These are phyloP conservation scores for Helenozyma baotianmanensis DNA, from an alignment of 805 yeast species.

Conservation along the genomic window DNA sequence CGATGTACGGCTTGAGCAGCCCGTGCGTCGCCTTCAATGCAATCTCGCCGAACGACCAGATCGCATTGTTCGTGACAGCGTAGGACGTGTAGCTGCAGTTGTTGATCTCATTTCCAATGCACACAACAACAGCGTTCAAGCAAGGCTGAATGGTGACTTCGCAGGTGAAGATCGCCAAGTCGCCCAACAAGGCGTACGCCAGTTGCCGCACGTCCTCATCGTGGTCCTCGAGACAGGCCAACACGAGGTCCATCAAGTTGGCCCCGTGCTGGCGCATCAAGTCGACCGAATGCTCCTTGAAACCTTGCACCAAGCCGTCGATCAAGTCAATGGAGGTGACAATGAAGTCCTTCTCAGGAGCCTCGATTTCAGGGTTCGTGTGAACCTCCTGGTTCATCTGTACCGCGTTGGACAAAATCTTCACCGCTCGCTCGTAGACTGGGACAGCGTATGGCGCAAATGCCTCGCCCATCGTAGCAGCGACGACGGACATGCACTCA, in stretches of 20 bases:
- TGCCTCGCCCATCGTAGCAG: slow-evolving; percentile 76
- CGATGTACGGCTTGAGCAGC: slow-evolving; percentile 48
- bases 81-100: slow-evolving; percentile 44
- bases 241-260: slow-evolving; percentile 54
- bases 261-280: slow-evolving; percentile 39
- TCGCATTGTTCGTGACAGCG: slow-evolving; percentile 81
- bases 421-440: slow-evolving; percentile 73
- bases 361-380: slow-evolving; percentile 60
- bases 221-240: slow-evolving; percentile 69
- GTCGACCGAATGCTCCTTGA: slow-evolving; percentile 58
- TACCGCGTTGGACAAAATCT: slow-evolving; percentile 64
- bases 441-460: slow-evolving; percentile 89
- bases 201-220: slow-evolving; percentile 89
- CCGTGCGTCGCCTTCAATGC: slow-evolving; percentile 51
- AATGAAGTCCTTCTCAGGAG: slow-evolving; percentile 86
- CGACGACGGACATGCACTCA: slow-evolving; percentile 89
- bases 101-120: slow-evolving; percentile 65
- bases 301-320: slow-evolving; percentile 91
- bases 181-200: slow-evolving; percentile 87
- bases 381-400: slow-evolving; percentile 60
- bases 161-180: slow-evolving; percentile 62
- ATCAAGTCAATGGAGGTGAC: slow-evolving; percentile 85
- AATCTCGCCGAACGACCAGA: slow-evolving; percentile 92
- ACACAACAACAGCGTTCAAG: slow-evolving; percentile 51
- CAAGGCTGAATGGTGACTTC: slow-evolving; percentile 44